Evolutionary conservation across 805 yeast genomes (phyloP).

Genomic region (Ogataea paraovalis): DNA sequence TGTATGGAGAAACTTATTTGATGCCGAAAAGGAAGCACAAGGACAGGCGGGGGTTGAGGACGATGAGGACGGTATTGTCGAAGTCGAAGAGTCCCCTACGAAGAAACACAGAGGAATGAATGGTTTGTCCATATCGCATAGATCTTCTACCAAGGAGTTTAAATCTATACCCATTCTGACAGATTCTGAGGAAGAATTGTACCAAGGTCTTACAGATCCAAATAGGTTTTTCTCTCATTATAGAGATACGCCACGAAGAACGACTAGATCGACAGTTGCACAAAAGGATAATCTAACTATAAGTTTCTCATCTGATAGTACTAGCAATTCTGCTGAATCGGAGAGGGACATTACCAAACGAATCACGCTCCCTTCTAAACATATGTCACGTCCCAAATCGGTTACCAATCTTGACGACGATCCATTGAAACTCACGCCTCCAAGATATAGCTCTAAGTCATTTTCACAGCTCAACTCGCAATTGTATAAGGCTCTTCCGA

Average conservation of each 20-base stretch:
- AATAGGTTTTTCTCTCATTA: conserved; percentile 2
- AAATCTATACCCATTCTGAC: conserved; percentile 15
- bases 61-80: not conserved
- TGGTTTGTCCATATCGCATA: not conserved
- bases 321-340: not conserved
- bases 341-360: not conserved
- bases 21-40: conserved; percentile 18
- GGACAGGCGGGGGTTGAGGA: not conserved
- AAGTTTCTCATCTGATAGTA: not conserved
- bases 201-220: conserved; percentile 6
- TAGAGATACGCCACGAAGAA: conserved; percentile 12
- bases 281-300: conserved; percentile 18
- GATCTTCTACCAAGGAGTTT: conserved; percentile 4
- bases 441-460: conserved; percentile 9
- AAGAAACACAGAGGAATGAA: conserved; percentile 4
- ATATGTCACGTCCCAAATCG: not conserved
- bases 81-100: conserved; percentile 2
- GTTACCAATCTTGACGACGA: conserved; percentile 10
- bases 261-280: conserved; percentile 18
- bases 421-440: conserved; percentile 16
- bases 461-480: conserved; percentile 10
- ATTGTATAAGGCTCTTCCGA: conserved; percentile 12
- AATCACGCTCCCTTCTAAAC: not conserved
- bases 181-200: conserved; percentile 17
- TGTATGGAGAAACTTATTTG: conserved; percentile 38